Percentiles rank a stretch among this genome's conserved stretches.
phyloP scores from a whole-genome alignment of 2,329 filamentous ascomycete genomes.

The Davidsoniella australis region DNA sequence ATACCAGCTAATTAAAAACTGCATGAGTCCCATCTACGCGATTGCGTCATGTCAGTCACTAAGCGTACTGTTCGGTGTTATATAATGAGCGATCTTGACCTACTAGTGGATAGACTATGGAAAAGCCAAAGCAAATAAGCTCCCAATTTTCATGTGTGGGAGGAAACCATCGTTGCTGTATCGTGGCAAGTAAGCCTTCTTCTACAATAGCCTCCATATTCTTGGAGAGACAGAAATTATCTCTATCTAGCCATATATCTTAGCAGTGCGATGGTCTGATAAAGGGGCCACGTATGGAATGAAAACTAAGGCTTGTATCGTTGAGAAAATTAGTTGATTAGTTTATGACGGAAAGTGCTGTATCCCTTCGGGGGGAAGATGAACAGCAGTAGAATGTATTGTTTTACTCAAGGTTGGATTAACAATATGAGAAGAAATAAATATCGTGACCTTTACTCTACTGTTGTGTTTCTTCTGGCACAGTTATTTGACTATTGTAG shows the following conservation, averaged over 20 bases:
- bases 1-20: slow-evolving; percentile 69
- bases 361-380: too few relatives aligned
- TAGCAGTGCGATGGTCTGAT: background rate
- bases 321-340: too few relatives aligned
- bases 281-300: background rate
- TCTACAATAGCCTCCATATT: too few relatives aligned
- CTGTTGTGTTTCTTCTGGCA: too few relatives aligned
- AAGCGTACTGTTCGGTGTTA: background rate
- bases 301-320: background rate
- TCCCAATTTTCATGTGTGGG: slow-evolving; percentile 42
- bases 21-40: slow-evolving; percentile 47
- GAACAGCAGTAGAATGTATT: too few relatives aligned
- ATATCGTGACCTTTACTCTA: too few relatives aligned
- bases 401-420: too few relatives aligned
- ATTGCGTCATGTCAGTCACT: slow-evolving; percentile 12
- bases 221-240: too few relatives aligned
- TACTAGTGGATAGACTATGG: slow-evolving; percentile 35
- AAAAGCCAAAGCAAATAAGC: slow-evolving; percentile 32
- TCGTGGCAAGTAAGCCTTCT: background rate
- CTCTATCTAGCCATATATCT: too few relatives aligned
- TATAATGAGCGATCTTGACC: slow-evolving; percentile 13
- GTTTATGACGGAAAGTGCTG: too few relatives aligned
- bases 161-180: slow-evolving; percentile 29
- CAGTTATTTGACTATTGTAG: too few relatives aligned
- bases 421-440: too few relatives aligned